Base-by-base conservation (phyloP, 1,139 yeast species). In the Saccharomycopsis hybrid region DNA sequence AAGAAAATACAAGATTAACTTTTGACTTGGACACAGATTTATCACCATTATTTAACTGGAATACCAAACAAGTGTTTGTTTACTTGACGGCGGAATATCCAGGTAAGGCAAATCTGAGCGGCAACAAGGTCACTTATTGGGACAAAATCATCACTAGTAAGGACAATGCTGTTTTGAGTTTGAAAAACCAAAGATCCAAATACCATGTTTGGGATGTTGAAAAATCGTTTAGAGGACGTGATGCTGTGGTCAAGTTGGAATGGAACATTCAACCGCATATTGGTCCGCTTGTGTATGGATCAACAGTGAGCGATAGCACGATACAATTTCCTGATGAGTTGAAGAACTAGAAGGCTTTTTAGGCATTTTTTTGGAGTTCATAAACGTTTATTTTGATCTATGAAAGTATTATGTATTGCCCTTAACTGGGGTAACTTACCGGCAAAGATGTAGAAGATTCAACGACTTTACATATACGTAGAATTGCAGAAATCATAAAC, bases 251-350 rank as follows among this genome's bases (percentile, higher is more conserved):
- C 50, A 78, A 73, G 56, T 72, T 92, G 51, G 92, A 87, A 57
- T 92, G 96, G 94, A 90, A 90, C 64, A 74, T 90, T 48, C 97
- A 92, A 69, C 98, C 98, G 2, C 76, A 81, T 65, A 78, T 90
- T 7, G 98, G 98, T 4, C 81, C 89, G 3, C 70, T 92, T 57
- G 63, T 80, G 0, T 85, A 70, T 65, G 97, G 96, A 2, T 74
- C 76, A 52, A 73, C 88, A 3, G 64, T 60, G 7, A 70, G 76
- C 5, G 63, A 64, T 36, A 59, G 66, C 8, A 53, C 58, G 5
- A 56, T 67, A 18, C 59, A 58, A 45, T 66, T 70, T 59, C 66
- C 69, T 47, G 57, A 50, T 48, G 36, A 29, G 28, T 29, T 18
- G 4, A 27, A 5, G 33, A 44, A 47, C 18, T 28, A 27, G 29